Conservation (phyloP, 108 stramenopile species). For the Cyclotella sp. region DNA sequence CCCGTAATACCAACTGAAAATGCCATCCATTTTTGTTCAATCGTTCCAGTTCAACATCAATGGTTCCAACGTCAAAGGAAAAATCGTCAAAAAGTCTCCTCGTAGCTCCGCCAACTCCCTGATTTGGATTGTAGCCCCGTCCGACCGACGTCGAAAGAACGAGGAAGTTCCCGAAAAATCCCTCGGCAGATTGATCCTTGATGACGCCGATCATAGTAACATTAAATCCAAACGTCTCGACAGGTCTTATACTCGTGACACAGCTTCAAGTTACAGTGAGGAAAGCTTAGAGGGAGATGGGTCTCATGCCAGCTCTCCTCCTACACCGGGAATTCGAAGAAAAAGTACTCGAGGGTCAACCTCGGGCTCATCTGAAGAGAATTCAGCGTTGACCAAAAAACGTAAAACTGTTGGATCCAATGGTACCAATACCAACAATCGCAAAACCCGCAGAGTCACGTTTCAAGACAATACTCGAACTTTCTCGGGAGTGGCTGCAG, state of each 20-base stretch:
- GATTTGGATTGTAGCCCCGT: conserved; percentile 41
- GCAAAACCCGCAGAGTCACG: conserved; percentile 10
- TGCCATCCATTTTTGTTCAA: not conserved
- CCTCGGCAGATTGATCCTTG: conserved; percentile 33
- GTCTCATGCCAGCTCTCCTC: not conserved
- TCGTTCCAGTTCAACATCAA: conserved; percentile 36
- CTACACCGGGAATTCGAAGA: not conserved
- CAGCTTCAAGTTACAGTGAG: conserved; percentile 27
- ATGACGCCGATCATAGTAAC: conserved; percentile 22
- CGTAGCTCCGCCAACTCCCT: conserved; percentile 18
- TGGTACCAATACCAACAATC: conserved; percentile 17
- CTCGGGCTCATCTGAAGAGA: conserved; percentile 20
- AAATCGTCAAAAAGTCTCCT: conserved; percentile 35
- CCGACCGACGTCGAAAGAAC: conserved; percentile 43
- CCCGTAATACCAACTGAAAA: not conserved
- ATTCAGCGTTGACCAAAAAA: conserved; percentile 8
- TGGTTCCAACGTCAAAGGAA: conserved; percentile 45
- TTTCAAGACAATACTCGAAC: conserved; percentile 32
- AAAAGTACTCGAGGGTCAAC: conserved; percentile 15
- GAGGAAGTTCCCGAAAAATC: conserved; percentile 41
- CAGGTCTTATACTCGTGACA: conserved; percentile 8
- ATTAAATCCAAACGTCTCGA: not conserved
- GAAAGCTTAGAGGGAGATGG: conserved; percentile 5
- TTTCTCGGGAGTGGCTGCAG: not conserved
- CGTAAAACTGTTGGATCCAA: conserved; percentile 36